Conservation (phyloP, 352 stramenopile genomes). For the Chrysophaeum taylorii region DNA sequence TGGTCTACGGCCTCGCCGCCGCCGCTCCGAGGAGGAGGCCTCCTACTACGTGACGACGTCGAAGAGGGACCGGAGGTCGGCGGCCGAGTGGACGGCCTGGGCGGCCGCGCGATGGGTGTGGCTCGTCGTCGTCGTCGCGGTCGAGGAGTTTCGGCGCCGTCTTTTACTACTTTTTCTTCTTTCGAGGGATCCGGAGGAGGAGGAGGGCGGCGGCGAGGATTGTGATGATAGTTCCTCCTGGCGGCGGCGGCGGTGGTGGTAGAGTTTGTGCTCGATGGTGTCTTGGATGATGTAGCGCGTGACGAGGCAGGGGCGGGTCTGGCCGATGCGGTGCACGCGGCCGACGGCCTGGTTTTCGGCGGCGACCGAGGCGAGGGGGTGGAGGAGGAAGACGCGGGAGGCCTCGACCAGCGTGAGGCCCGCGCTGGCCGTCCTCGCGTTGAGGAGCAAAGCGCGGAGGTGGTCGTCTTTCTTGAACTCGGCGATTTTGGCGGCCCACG, state of each 20-base stretch:
- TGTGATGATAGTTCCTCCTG: background rate
- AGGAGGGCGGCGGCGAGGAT: background rate
- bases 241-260: constrained; percentile 15
- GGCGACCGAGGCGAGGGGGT: constrained; percentile 45
- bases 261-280: constrained; percentile 75
- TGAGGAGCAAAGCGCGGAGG: constrained; percentile 37
- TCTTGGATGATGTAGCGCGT: constrained; percentile 71
- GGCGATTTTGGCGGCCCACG: constrained; percentile 28
- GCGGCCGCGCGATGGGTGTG: background rate
- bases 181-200: background rate
- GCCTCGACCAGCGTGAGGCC: constrained; percentile 79
- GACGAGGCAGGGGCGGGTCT: constrained; percentile 62
- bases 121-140: background rate
- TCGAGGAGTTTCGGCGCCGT: too few relatives aligned
- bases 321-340: constrained; percentile 73
- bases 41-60: too few relatives aligned
- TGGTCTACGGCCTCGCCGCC: too few relatives aligned
- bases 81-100: background rate
- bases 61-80: background rate
- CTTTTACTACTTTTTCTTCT: too few relatives aligned
- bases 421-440: constrained; percentile 70
- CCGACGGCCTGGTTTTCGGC: constrained; percentile 57
- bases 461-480: constrained; percentile 25
- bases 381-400: constrained; percentile 76
- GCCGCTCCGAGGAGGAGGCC: too few relatives aligned